Base-by-base conservation (phyloP, 192 early-diverging fungal genomes). In the Backusella macrospora region DNA sequence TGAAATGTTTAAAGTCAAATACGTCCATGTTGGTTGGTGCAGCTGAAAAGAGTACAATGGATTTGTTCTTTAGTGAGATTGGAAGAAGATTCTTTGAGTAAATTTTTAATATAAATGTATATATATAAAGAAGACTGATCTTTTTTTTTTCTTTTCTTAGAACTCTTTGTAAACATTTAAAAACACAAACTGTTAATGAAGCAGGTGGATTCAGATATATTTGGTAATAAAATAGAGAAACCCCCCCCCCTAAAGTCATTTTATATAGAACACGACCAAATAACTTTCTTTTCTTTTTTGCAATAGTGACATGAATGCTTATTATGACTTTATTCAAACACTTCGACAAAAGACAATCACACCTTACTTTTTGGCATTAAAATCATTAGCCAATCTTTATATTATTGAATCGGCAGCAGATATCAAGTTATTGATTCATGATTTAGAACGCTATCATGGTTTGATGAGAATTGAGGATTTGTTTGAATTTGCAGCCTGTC, bases 141-240 rank as follows among this genome's bases (percentile, higher is more conserved):
- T 40, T 6, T 62, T 52, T 62, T 52, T 62, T 37, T 49, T 42
- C 65, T 72, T 39, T 9, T 49, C 49, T 15, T 81, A 94, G 93
- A 62, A 84, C 92, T 63, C 87, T 99, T 42, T 83, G 89, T 68
- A 94, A 96, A 65, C 92, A 97, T 80, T 80, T 99, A 37, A 92
- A 92, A 65, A 80, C 87, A 66, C 92, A 90, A 70, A 90, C 90
- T 42, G 90, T 99, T 38, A 93, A 88, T 23, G 90, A 91, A 55
- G 82, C 89, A 6, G 97, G 97, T 10, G 96, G 95, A 0, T 92
- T 96, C 74, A 95, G 96, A 80, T 88, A 98, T 29, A 96, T 98
- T 59, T 83, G 85, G 90, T 91, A 70, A 39, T 18, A 7, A 40
- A 23, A 42, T 21, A 66, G 62, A 73, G 3, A 72, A n/a, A n/a